Conservation (phyloP, 2,329 filamentous ascomycete species). For the Penicillium sp. region DNA sequence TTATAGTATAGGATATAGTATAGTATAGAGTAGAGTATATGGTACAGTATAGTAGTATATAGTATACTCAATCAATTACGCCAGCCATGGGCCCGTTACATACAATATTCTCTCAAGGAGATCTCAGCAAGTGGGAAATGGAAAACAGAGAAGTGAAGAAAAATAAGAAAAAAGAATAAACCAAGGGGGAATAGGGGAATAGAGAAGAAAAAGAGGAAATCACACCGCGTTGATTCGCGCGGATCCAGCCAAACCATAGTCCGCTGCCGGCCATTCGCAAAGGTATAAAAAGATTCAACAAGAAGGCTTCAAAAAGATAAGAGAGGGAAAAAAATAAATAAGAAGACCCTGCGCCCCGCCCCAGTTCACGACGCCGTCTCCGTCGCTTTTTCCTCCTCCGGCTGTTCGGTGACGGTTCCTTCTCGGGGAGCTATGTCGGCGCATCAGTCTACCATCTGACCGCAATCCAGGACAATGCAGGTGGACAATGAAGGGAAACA, state of each 20-base stretch:
- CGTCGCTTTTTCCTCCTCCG: slow-evolving; percentile 11
- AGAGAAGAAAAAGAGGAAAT: background rate
- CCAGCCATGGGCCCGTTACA: too few relatives aligned
- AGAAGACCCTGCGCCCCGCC: background rate
- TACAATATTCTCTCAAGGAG: slow-evolving; percentile 5
- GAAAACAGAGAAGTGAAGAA: background rate
- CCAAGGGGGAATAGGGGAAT: background rate
- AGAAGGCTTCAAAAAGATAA: background rate
- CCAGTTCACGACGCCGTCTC: slow-evolving; percentile 15
- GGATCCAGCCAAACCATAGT: background rate
- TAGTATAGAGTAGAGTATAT: too few relatives aligned
- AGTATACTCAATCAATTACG: background rate
- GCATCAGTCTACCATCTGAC: slow-evolving; percentile 18
- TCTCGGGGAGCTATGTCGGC: slow-evolving; percentile 17
- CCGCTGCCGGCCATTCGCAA: background rate
- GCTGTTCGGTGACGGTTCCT: slow-evolving; percentile 12
- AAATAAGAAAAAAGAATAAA: background rate
- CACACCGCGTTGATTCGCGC: slow-evolving; percentile 10
- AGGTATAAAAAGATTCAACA: slow-evolving; percentile 3
- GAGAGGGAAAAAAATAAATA: background rate
- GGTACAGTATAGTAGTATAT: too few relatives aligned
- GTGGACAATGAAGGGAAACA: background rate
- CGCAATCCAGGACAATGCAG: slow-evolving; percentile 4
- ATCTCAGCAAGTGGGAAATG: background rate
- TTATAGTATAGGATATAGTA: too few relatives aligned